A percentile compares a stretch with the other conserved stretches of the same genome.
These are phyloP conservation scores for Escovopsis sp. DNA, from an alignment of 2,329 filamentous ascomycete species.

Conservation along the genomic window DNA sequence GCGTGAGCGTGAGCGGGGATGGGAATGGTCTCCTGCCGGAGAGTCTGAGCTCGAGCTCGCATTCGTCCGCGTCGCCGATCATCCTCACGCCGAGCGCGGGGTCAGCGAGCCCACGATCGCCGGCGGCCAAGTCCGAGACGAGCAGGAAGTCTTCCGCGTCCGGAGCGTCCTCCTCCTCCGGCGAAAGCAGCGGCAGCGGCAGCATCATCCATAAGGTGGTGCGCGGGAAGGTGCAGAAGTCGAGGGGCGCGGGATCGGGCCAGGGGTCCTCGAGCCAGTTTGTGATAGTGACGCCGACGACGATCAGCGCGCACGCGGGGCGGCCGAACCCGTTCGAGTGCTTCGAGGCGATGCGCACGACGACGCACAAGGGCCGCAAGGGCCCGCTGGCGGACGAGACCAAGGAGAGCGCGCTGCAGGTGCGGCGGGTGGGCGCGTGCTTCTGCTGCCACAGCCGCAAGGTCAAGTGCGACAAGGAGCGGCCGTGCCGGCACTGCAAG, in stretches of 20 bases:
- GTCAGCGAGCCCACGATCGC: slow-evolving; percentile 18
- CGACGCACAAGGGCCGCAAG: slow-evolving; percentile 40
- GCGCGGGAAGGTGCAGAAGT: slow-evolving; percentile 31
- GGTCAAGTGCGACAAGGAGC: slow-evolving; percentile 40
- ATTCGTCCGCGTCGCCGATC: slow-evolving; percentile 15
- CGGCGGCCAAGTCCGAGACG: slow-evolving; percentile 14
- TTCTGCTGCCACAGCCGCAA: slow-evolving; percentile 47
- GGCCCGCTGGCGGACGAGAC: slow-evolving; percentile 39
- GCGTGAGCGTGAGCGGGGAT: slow-evolving; percentile 9
- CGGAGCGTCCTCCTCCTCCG: too few species aligned
- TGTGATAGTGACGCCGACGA: slow-evolving; percentile 39
- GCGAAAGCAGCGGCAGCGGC: too few species aligned
- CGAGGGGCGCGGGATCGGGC: slow-evolving; percentile 18
- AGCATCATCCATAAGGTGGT: slow-evolving; percentile 28
- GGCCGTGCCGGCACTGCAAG: slow-evolving; percentile 42
- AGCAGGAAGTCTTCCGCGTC: slow-evolving; percentile 13
- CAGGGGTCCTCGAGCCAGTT: slow-evolving; percentile 28
- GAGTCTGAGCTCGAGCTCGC: slow-evolving; percentile 22
- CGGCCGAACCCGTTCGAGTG: slow-evolving; percentile 39
- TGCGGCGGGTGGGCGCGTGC: slow-evolving; percentile 39
- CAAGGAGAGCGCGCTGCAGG: slow-evolving; percentile 39
- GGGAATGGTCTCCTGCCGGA: slow-evolving; percentile 24
- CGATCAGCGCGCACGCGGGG: slow-evolving; percentile 35
- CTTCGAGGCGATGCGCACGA: slow-evolving; percentile 36
- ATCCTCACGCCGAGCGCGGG: slow-evolving; percentile 11